Evolutionary conservation across 2,329 filamentous ascomycete genomes (phyloP).

Genomic region (Trichophyton benhamiae): DNA sequence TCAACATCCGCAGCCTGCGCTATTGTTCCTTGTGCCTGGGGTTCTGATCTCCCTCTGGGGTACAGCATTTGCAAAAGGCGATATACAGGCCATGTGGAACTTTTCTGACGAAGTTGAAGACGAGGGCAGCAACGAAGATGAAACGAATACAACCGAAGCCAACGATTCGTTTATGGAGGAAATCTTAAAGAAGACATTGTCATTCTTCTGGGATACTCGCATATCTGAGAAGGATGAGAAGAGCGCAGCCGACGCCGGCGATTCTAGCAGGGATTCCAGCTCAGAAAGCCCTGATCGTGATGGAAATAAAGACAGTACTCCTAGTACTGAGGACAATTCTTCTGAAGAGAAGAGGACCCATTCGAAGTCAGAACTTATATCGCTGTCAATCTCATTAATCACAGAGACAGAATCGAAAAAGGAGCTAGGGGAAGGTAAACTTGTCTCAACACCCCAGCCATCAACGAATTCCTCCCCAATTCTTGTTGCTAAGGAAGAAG

Average conservation of each 20-base stretch:
- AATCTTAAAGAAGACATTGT: background rate
- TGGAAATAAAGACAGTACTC: background rate
- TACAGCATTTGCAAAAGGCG: slow-evolving; percentile 58
- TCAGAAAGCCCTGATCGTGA: background rate
- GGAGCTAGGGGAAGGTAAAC: background rate
- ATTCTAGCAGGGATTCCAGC: background rate
- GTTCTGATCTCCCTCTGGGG: slow-evolving; percentile 65
- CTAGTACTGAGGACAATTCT: background rate
- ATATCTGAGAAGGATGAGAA: background rate
- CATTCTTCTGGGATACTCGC: background rate
- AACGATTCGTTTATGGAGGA: background rate
- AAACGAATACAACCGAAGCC: slow-evolving; percentile 29
- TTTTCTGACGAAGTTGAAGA: slow-evolving; percentile 57
- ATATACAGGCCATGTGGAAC: slow-evolving; percentile 62
- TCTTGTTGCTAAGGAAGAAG: slow-evolving; percentile 16
- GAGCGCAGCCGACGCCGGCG: background rate
- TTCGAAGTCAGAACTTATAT: slow-evolving; percentile 17
- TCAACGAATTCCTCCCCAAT: slow-evolving; percentile 1
- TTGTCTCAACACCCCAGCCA: background rate
- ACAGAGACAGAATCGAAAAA: slow-evolving; percentile 11
- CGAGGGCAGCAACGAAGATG: slow-evolving; percentile 21
- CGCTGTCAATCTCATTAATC: slow-evolving; percentile 24
- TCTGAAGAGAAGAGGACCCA: background rate
- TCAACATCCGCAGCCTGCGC: slow-evolving; percentile 72
- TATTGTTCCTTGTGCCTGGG: slow-evolving; percentile 83